Evolutionary conservation across 495 filamentous ascomycete genomes (phyloP).

Genomic region (Zalerion maritima): DNA sequence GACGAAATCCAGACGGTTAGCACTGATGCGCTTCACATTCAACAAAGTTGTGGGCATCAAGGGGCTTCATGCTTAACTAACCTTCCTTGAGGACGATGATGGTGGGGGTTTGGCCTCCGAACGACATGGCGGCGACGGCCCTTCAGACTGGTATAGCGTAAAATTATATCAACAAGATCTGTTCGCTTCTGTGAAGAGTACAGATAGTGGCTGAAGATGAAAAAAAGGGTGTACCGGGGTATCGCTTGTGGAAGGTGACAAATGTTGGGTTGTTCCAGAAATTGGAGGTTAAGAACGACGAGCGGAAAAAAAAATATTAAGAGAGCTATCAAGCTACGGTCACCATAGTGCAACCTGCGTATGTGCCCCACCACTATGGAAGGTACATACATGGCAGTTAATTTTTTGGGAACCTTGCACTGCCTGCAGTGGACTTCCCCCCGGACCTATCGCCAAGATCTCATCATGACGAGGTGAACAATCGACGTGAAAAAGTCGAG

Average conservation of each 20-base stretch:
- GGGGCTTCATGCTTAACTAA: constrained; percentile 35
- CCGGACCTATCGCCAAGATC: too few species aligned
- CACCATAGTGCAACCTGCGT: neutral
- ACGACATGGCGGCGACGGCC: constrained; percentile 47
- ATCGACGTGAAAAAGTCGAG: too few species aligned
- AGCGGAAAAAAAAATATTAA: neutral
- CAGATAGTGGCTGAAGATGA: neutral
- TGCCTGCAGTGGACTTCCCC: too few species aligned
- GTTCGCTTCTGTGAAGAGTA: constrained; percentile 2
- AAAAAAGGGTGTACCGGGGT: too few species aligned
- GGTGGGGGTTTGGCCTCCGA: constrained; percentile 94
- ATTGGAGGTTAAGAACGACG: neutral
- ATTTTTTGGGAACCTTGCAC: constrained; percentile 1
- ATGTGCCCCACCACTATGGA: neutral
- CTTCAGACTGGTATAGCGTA: neutral
- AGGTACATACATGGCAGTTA: neutral
- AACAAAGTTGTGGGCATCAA: constrained; percentile 7
- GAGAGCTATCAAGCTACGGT: neutral
- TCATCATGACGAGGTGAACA: too few species aligned
- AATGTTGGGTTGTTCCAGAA: too few species aligned
- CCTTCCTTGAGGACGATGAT: constrained; percentile 98
- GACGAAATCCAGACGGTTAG: constrained; percentile 11
- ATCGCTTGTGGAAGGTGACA: too few species aligned
- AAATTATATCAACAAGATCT: constrained; percentile 2
- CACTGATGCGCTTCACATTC: constrained; percentile 3